Percentiles rank a stretch among this genome's conserved stretches.
These are phyloP conservation scores for Neurospora pannonica DNA, from an alignment of 495 filamentous ascomycete species.

Conservation along the genomic window DNA sequence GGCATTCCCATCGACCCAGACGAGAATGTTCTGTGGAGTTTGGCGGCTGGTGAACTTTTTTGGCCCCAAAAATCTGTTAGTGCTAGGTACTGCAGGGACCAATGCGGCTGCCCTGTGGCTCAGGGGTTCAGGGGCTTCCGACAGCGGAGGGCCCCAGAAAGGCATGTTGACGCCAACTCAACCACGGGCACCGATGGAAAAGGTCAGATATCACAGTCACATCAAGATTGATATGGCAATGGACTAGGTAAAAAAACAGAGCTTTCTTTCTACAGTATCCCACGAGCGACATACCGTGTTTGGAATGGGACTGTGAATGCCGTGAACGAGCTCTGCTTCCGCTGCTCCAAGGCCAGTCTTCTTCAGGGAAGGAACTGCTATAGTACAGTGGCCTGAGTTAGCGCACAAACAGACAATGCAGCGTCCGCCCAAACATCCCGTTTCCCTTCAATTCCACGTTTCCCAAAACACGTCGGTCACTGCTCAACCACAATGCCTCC, in stretches of 20 bases:
- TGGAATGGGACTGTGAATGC: neutral
- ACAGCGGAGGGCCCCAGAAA: neutral
- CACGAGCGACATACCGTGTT: neutral
- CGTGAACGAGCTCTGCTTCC: neutral
- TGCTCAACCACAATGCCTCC: neutral
- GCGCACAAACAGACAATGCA: neutral
- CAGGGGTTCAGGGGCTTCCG: neutral
- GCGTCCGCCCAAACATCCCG: neutral
- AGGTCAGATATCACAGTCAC: neutral
- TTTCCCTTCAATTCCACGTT: neutral
- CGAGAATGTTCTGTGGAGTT: neutral
- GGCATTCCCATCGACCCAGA: neutral
- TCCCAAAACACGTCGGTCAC: neutral
- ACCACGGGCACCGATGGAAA: neutral
- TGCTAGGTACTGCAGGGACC: neutral
- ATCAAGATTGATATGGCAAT: neutral
- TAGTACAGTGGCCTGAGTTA: neutral
- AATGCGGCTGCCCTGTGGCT: neutral
- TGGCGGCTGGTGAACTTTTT: neutral
- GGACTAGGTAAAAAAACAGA: neutral
- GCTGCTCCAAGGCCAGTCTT: neutral
- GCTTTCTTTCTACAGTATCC: neutral
- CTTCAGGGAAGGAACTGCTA: neutral
- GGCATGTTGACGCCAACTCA: neutral
- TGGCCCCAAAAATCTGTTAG: neutral